Base-by-base conservation (phyloP, 306 rosid species). In the Trifolium fragiferum region DNA sequence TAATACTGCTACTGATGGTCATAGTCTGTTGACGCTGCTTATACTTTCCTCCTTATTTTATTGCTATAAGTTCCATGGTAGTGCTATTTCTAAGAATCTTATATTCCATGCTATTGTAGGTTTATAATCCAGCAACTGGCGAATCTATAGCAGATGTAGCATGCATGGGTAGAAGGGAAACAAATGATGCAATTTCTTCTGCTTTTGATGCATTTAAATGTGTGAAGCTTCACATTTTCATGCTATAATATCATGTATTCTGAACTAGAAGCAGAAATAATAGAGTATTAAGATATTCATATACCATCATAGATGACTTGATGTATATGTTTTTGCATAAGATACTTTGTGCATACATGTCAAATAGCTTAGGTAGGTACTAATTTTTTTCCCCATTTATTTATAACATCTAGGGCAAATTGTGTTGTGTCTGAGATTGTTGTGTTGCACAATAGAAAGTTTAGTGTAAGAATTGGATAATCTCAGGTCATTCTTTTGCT, bases 111-210 rank as follows among this genome's bases (percentile, higher is more conserved):
- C 20, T 14, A 23, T 81, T 80, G 77, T 83, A 94, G 99, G 97
- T 94, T 74, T 71, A 54, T 68, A 94, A 94, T 85, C 99, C 99
- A 20, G 89, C 99, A 40, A 94, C 92, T 3, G 97, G 99, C 61
- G 96, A 92, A 76, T 88, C 92, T 69, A 86, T 94, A 77, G 84
- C 90, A 77, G 87, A 90, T 65, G 89, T 94, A 23, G 82, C 99
- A 41, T 90, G 85, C 87, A 92, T 94, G 98, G 97, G 97, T 58
- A 86, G 68, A 72, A 92, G 66, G 72, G 99, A 94, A 86, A 90
- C 99, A 4, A 83, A 87, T 49, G 97, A 92, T 89, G 99, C 99
- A 19, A 92, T 94, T 83, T 87, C 96, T 67, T 88, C 99, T 57
- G 99, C 99, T 53, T 78, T 73, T 66, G 85, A 78, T 21, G 95